Base-by-base conservation (phyloP, 1,139 yeast genomes). In the Candida pseudoviswanathii region DNA sequence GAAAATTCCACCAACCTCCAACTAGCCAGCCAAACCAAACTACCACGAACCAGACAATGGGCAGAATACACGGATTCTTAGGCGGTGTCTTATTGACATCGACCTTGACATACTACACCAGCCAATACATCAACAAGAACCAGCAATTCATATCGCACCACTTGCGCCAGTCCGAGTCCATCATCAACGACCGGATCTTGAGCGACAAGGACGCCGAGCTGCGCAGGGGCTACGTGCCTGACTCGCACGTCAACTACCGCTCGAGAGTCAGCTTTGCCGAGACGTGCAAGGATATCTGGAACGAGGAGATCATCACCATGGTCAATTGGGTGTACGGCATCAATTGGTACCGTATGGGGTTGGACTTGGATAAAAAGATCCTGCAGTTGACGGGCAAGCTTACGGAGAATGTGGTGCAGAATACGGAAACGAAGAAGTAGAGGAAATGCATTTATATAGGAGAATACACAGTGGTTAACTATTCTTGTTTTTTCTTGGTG, bases 241-340 rank as follows among this genome's bases (percentile, higher is more conserved):
- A 42, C 37, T 38, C 46, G 11, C 51, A 47, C 33, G 46, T 47
- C 22, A 31, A 43, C 10, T 68, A 63, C 58, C 67, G 55, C 16
- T 58, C 75, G 26, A 59, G 75, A 36, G 62, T 63, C 3, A 60
- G 64, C 36, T 50, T 82, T 41, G 60, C 61, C 8, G 94, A 89
- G 64, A 85, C 92, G 0, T 74, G 81, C 54, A 88, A 85, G 59
- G 96, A 89, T 61, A 75, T 89, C 43, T 89, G 96, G 96, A 86
- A 89, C 61, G 84, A 81, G 47, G 95, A 88, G 63, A 79, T 89
- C 47, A 77, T 86, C 54, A 76, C 73, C 44, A 78, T 80, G 56
- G 90, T 85, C 26, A 84, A 84, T 58, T 86, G 89, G 84, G 56
- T 82, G 3, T 85, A 84, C 60, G 66, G 82, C 25, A 70, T 82